A percentile compares a stretch with the other conserved stretches of the same genome.
Evolutionary conservation across 2,329 filamentous ascomycete species (phyloP).

Genomic region (Zymoseptoria brevis): DNA sequence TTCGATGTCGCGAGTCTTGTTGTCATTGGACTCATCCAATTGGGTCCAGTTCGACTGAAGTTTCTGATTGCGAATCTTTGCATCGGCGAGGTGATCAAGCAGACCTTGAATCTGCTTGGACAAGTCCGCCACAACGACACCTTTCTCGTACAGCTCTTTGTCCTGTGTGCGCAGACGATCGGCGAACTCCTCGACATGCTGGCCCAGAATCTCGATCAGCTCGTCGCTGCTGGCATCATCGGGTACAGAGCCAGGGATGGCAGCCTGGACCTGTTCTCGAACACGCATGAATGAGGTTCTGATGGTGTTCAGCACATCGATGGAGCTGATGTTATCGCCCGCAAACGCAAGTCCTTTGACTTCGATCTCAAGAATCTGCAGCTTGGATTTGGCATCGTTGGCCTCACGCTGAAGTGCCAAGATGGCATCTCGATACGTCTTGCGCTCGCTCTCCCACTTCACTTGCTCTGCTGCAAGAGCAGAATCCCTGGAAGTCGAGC

Average conservation of each 20-base stretch:
- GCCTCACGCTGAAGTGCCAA: conserved; percentile 31
- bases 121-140: conserved; percentile 26
- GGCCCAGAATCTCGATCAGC: conserved; percentile 4
- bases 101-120: conserved; percentile 31
- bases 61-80: conserved; percentile 29
- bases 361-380: conserved; percentile 38
- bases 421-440: conserved; percentile 34
- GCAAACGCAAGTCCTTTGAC: conserved; percentile 37
- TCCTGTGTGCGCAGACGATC: conserved; percentile 31
- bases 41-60: conserved; percentile 32
- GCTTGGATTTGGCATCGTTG: conserved; percentile 33
- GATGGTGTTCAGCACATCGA: conserved; percentile 33
- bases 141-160: conserved; percentile 30
- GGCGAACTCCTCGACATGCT: conserved; percentile 22
- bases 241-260: conserved; percentile 34
- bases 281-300: conserved; percentile 35
- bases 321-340: conserved; percentile 25
- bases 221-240: conserved; percentile 30
- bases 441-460: conserved; percentile 17
- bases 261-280: conserved; percentile 34
- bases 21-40: conserved; percentile 28
- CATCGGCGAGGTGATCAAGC: conserved; percentile 34
- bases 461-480: conserved; percentile 2
- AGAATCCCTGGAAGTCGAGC: not conserved
- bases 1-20: conserved; percentile 31